Base-by-base conservation (phyloP, 2,329 filamentous ascomycete species). In the Aspergillus pseudoviridinutans region DNA sequence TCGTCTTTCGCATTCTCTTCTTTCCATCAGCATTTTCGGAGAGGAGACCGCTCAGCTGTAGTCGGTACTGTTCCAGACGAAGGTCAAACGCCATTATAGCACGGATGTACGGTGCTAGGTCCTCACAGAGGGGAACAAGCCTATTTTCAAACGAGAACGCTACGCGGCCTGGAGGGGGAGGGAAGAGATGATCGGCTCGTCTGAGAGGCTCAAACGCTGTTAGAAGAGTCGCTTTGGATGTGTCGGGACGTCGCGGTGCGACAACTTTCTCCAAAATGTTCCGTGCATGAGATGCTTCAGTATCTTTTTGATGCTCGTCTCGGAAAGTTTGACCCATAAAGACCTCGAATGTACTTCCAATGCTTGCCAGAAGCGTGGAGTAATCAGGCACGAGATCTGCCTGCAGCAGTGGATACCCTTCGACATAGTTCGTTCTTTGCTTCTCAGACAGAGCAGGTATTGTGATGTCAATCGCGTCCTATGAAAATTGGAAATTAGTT, bases 91-190 rank as follows among this genome's bases (percentile, higher is more conserved):
- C 81, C 1, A 93, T 86, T 58, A 99, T 97, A 41, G 83, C 82
- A 10, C 95, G 89, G n/a, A 97, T 84, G 71, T 91, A 97, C 0
- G 95, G 94, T 0, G 92, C 92, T 1, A 97, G 79, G 61, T 99
- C 94, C 12, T 87, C 77, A 0, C 84, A 81, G 32, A 96, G 84
- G 22, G 87, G 78, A 0, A 74, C 71, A 65, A 89, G 77, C 0
- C 86, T 85, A 47, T 89, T 85, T 66, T 96, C 91, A 63, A 96
- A 91, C 0, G 88, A 85, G 0, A 90, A 92, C 0, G 88, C 71
- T 52, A 72, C 64, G 14, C 74, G 73, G 10, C 72, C 73, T 24
- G 66, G 69, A 14, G 71, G 56, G 3, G 66, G 57, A 20, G 72
- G 67, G 38, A 71, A 68, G 4, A 69, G 66, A 54, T 74, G 68